phyloP scores from a whole-genome alignment of 2,329 filamentous ascomycete species.

The Botrytis deweyae region DNA sequence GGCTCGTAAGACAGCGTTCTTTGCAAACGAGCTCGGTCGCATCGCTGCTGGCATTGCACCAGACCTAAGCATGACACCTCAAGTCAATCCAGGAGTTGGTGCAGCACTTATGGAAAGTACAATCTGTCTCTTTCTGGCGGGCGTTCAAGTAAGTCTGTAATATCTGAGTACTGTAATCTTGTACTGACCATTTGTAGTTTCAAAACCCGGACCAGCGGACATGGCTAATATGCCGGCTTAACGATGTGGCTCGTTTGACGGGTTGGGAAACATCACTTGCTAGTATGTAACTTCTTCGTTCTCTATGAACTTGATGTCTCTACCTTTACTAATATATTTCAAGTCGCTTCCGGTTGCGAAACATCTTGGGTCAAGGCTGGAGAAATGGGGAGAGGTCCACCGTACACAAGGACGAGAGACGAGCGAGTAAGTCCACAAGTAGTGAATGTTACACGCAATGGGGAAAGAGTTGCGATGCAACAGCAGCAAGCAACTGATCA shows the following conservation, averaged over 20 bases:
- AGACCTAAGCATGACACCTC: constrained; percentile 44
- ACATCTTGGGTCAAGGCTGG: constrained; percentile 77
- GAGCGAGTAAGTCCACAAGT: constrained; percentile 42
- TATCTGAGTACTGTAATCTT: background rate
- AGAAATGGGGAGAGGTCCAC: constrained; percentile 71
- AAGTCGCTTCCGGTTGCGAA: constrained; percentile 76
- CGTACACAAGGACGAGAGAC: constrained; percentile 57
- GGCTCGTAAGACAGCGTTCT: constrained; percentile 67
- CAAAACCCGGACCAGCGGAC: constrained; percentile 68
- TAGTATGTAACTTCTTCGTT: constrained; percentile 39
- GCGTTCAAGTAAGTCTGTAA: constrained; percentile 58
- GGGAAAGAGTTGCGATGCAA: constrained; percentile 48
- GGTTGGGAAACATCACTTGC: constrained; percentile 84
- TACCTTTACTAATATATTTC: background rate
- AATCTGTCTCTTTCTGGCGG: constrained; percentile 84
- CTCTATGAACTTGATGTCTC: background rate
- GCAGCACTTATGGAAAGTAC: constrained; percentile 79
- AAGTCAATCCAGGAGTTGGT: constrained; percentile 74
- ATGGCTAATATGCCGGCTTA: constrained; percentile 73
- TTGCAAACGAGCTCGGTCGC: constrained; percentile 73
- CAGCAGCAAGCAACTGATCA: constrained; percentile 46
- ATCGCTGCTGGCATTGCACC: constrained; percentile 71
- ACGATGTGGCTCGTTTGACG: constrained; percentile 74
- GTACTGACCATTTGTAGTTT: constrained; percentile 52
- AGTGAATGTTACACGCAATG: constrained; percentile 51